Base-by-base conservation (phyloP, 805 yeast species). In the Priceomyces medius region DNA sequence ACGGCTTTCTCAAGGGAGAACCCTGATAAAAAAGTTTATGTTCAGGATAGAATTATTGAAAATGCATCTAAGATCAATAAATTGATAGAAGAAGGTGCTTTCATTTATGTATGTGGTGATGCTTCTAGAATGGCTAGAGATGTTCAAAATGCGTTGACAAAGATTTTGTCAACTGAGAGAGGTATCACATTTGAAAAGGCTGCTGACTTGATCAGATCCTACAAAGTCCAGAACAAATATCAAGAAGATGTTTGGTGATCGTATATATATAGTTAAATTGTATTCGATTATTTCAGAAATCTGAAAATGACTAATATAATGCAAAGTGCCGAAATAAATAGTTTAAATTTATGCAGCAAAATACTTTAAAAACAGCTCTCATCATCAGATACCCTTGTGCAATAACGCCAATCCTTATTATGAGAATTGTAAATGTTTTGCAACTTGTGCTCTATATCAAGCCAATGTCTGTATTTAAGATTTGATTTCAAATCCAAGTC, bases 241-340 rank as follows among this genome's bases (percentile, higher is more conserved):
- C 99, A 91, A 70, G 98, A 93, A 68, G 99, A 91, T 74, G 96
- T 91, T 10, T 91, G 99, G 99, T 91, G 71, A 53, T n/a, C 31
- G 6, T 35, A 19, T 23, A 37, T 14, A 27, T 19, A 31, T 31
- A 21, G 13, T 31, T 23, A 23, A 18, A 38, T 31, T 19, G 17
- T 32, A 2, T 32, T 7, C 21, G 10, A 21, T 13, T n/a, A 31
- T 13, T 31, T 12, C 13, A 13, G 17, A n/a, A 20, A 38, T 21
- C 12, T 26, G 20, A 24, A 23, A 17, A 38, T 26, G 23, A 17
- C 31, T 36, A 36, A 18, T 36, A 10, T 17, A 35, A 21, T 21
- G 28, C 28, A 35, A 24, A 10, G 29, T 21, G 38, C 27, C 14
- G 36, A 18, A 33, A 18, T 35, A 24, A 21, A 21, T n/a, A 21